phyloP scores from a whole-genome alignment of 805 yeast species.

The Metschnikowia kofuensis region DNA sequence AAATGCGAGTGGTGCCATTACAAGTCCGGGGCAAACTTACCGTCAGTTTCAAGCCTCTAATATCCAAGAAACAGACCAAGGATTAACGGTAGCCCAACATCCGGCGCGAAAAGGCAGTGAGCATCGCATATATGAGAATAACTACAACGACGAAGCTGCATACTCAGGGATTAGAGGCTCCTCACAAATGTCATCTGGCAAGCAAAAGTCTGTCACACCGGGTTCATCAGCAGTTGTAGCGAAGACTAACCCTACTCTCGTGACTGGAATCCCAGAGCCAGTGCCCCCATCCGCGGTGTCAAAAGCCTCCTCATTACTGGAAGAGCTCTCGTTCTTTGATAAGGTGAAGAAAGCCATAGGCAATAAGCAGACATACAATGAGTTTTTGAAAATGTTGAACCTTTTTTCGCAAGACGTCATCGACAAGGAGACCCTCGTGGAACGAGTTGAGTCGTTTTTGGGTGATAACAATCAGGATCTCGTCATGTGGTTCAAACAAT shows the following conservation, averaged over 20 bases:
- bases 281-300: constrained; percentile 46
- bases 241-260: constrained; percentile 57
- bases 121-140: constrained; percentile 29
- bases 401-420: constrained; percentile 88
- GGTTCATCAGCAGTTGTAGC: constrained; percentile 25
- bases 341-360: constrained; percentile 85
- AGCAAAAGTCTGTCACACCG: constrained; percentile 14
- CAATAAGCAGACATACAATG: constrained; percentile 86
- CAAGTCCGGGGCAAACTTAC: constrained; percentile 28
- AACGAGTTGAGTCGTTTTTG: constrained; percentile 78
- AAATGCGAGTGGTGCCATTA: constrained; percentile 37
- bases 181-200: constrained; percentile 16
- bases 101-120: constrained; percentile 20
- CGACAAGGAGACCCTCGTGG: constrained; percentile 77
- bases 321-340: constrained; percentile 89
- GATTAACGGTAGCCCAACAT: neutral
- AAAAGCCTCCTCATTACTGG: constrained; percentile 61
- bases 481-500: constrained; percentile 85
- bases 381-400: constrained; percentile 84
- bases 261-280: constrained; percentile 87
- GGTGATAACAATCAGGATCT: constrained; percentile 75
- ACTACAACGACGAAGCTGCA: constrained; percentile 45
- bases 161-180: constrained; percentile 46
- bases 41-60: constrained; percentile 16
- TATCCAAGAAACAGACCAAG: constrained; percentile 8